Evolutionary conservation across 1,284 basidiomycete genomes (phyloP), one percentile per base, ranked within the genome.

Genomic region (Taiwanofungus camphoratus): DNA sequence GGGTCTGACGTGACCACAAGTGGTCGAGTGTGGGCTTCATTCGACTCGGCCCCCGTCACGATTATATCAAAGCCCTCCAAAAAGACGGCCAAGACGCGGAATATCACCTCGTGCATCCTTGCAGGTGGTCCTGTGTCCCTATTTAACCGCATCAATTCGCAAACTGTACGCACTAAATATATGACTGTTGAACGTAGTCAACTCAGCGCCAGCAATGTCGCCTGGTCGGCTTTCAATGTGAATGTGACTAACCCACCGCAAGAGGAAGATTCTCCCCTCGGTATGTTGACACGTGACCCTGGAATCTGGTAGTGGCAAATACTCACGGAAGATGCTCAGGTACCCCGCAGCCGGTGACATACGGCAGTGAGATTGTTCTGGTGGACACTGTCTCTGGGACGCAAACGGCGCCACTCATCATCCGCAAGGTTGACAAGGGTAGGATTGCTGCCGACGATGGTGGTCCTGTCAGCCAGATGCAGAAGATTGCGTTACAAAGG

Each of bases 31-130:
- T 96, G 92, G 92, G 90, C 89, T 5, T 82, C 87, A 20, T 93
- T 97, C 69, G 81, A 90, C 62, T 96, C 91, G 20, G 83, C 88
- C 31, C 89, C 91, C 36, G 86, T 97, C 54, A 85, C 87, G 33
- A 92, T 96, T 68, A 94, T 97, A 59, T 96, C 93, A 56, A 97
- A 97, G 65, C 93, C 93, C 22, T 94, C 92, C 36, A 92, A 94
- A 73, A 95, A 95, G 75, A 95, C 92, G 1, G 90, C 91, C 46
- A 95, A 95, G 69, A 93, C 93, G 50, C 83, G 92, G 59, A 93
- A 92, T 60, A 88, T 93, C 57, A 83, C 88, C 8, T 92, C 88
- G 13, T 94, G 92, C 67, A 89, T 97, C 57, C 77, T 92, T 43
- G 84, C 83, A 20, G 86, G 87, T 31, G 89, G 91, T 16, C 84